phyloP scores from a whole-genome alignment of 306 rosid species.

The Glycyrrhiza uralensis region DNA sequence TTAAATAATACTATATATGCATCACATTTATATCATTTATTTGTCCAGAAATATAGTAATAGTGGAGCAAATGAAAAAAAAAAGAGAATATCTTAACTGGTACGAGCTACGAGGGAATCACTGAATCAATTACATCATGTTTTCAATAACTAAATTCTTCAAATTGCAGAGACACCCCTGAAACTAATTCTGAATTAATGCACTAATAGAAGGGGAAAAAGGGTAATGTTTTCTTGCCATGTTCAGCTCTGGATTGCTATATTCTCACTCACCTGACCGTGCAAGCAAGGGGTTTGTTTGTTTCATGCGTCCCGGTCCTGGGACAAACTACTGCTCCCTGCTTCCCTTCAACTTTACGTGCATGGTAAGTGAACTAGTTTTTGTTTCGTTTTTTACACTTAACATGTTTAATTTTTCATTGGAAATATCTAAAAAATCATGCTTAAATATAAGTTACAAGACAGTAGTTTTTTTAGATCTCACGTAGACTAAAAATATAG shows the following conservation, averaged over 20 bases:
- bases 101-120: not conserved
- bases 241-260: not conserved
- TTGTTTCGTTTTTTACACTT: no score
- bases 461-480: no score
- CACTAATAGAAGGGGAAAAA: not conserved
- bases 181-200: not conserved
- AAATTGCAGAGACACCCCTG: conserved; percentile 40
- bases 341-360: conserved; percentile 64
- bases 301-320: conserved; percentile 63
- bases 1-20: no score
- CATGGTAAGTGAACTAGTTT: conserved; percentile 57
- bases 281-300: conserved; percentile 66
- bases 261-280: conserved; percentile 43
- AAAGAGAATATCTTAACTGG: no score
- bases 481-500: no score
- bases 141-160: not conserved
- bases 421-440: no score
- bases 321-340: conserved; percentile 47
- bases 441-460: no score
- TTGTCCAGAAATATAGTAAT: no score
- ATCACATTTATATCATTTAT: no score
- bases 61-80: no score
- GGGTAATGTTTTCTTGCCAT: conserved; percentile 24
- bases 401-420: not conserved
- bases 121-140: not conserved